Evolutionary conservation across 805 yeast species (phyloP).

Genomic region (Komagataella populi): DNA sequence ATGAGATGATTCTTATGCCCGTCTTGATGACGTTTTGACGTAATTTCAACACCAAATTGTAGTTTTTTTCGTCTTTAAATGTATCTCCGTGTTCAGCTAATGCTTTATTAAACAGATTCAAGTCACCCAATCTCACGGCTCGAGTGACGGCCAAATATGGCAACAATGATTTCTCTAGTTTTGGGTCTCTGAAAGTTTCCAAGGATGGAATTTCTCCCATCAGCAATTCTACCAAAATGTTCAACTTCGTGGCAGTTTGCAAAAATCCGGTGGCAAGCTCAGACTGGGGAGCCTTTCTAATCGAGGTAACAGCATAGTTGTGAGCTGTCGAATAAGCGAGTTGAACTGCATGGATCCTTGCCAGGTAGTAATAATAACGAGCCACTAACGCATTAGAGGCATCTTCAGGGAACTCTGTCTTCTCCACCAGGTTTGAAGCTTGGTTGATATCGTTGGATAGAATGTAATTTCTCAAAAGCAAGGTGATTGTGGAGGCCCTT

Average conservation of each 20-base stretch:
- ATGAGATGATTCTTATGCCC: slow-evolving; percentile 85
- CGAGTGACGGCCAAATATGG: slow-evolving; percentile 83
- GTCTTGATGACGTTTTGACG: slow-evolving; percentile 97
- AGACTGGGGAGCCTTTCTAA: slow-evolving; percentile 92
- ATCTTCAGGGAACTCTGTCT: slow-evolving; percentile 74
- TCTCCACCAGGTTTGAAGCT: slow-evolving; percentile 82
- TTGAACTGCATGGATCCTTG: slow-evolving; percentile 85
- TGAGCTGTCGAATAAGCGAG: slow-evolving; percentile 84
- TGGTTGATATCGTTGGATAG: slow-evolving; percentile 69
- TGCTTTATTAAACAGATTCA: slow-evolving; percentile 64
- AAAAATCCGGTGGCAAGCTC: slow-evolving; percentile 73
- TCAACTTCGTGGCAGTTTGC: slow-evolving; percentile 81
- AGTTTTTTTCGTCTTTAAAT: slow-evolving; percentile 67
- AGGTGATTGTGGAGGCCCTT: slow-evolving; percentile 75
- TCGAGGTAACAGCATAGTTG: slow-evolving; percentile 86
- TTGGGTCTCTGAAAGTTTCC: slow-evolving; percentile 57
- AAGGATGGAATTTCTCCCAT: slow-evolving; percentile 97
- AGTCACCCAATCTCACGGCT: slow-evolving; percentile 88
- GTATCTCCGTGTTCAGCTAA: slow-evolving; percentile 45
- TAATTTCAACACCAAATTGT: slow-evolving; percentile 72
- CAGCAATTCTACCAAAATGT: slow-evolving; percentile 76
- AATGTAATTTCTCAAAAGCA: slow-evolving; percentile 70
- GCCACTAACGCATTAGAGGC: slow-evolving; percentile 85
- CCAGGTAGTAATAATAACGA: slow-evolving; percentile 80
- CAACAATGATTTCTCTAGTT: slow-evolving; percentile 42